Percentiles rank a stretch among this genome's conserved stretches.
phyloP scores from a whole-genome alignment of 805 yeast species.

The Isabelozyma rhagii region DNA sequence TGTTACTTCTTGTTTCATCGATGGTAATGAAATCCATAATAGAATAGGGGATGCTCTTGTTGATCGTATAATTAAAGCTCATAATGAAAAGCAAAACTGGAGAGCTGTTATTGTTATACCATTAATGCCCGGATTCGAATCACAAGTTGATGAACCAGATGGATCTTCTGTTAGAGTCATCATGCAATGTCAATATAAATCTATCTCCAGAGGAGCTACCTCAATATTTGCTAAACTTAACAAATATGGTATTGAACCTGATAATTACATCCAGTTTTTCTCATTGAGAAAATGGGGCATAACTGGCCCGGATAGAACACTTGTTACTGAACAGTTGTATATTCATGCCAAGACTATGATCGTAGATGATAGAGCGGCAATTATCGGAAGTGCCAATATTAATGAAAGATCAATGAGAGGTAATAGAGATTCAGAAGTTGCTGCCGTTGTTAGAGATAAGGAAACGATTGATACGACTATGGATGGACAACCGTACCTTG shows the following conservation, averaged over 20 bases:
- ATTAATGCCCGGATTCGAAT: conserved; percentile 94
- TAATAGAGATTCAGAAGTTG: conserved; percentile 89
- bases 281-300: conserved; percentile 95
- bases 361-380: conserved; percentile 90
- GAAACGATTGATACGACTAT: conserved; percentile 65
- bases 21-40: conserved; percentile 80
- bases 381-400: conserved; percentile 95
- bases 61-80: conserved; percentile 91
- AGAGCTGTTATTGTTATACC: conserved; percentile 90
- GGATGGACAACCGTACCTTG: conserved; percentile 80
- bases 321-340: conserved; percentile 88
- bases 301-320: conserved; percentile 67
- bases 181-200: conserved; percentile 93
- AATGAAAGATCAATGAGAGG: conserved; percentile 97
- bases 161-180: conserved; percentile 94
- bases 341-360: conserved; percentile 90
- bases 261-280: conserved; percentile 86
- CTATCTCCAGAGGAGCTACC: conserved; percentile 85
- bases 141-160: conserved; percentile 88
- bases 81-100: conserved; percentile 75
- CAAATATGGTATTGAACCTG: conserved; percentile 80
- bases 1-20: conserved; percentile 82
- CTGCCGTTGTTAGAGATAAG: conserved; percentile 82
- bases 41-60: conserved; percentile 95
- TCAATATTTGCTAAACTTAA: conserved; percentile 83